Evolutionary conservation across 2,329 filamentous ascomycete species (phyloP), one percentile per base, ranked within the genome.

Genomic region (Sclerotinia sclerotiorum): DNA sequence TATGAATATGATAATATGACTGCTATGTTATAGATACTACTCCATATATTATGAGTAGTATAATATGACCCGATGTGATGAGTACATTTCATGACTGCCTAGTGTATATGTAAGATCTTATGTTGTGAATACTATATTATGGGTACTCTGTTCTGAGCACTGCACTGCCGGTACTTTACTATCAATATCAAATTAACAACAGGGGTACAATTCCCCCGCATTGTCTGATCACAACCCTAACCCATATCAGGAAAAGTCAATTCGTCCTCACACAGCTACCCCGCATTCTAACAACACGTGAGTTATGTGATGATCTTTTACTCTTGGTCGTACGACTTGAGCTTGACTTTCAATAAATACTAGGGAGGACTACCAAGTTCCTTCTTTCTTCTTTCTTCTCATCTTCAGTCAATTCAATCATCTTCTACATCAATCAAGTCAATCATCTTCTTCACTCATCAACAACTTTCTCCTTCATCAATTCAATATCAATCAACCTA

Each of bases 261-360:
- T 61, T 48, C 44, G 32, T 29, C 27, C 24, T 29, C 58, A 10
- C 21, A 21, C 32, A 44, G 27, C 49, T 55, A 69, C 71, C 70
- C 71, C 67, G 55, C 68, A 72, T 39, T 49, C 32, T n/a, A 55
- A 67, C 17, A 66, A 67, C 65, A 67, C 65, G 54, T 67, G 54
- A 67, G 65, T 35, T 39, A 62, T 62, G 32, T 63, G 60, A 15
- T 63, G 60, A 63, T 63, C 46, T 63, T 39, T 21, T 51, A 13
- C 39, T 42, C 46, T 63, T 63, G n/a, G 46, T 63, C 60, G 60
- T 63, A 63, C 32, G 60, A 63, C 60, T 4, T 51, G 46, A 49
- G 15, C 60, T 63, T 51, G 29, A 8, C 39, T 62, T 27, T 11
- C 7, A 27, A 51, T 21, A 19, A 27, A 51, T 21, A 19, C 29